phyloP scores from a whole-genome alignment of 2,329 filamentous ascomycete species.

The Dactylellina sp. region DNA sequence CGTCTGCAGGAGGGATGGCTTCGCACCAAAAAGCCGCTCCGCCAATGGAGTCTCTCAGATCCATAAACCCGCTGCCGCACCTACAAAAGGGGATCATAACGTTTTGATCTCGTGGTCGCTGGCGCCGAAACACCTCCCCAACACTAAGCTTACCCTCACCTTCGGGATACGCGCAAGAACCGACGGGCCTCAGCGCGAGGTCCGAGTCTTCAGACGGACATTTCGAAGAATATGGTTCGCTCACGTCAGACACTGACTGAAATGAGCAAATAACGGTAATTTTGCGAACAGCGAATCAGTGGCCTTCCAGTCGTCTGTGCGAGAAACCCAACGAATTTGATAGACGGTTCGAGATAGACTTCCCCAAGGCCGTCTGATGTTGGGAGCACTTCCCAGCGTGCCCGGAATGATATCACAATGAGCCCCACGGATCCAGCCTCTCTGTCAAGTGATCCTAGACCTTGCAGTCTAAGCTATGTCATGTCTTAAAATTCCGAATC shows the following conservation, averaged over 20 bases:
- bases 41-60: slow-evolving; percentile 27
- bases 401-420: slow-evolving; percentile 24
- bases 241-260: slow-evolving; percentile 47
- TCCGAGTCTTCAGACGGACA: no score
- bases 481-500: slow-evolving; percentile 39
- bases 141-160: slow-evolving; percentile 48
- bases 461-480: slow-evolving; percentile 8
- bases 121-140: slow-evolving; percentile 36
- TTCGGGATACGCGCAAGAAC: slow-evolving; percentile 50
- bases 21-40: neutral
- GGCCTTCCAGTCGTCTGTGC: neutral
- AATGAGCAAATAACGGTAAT: slow-evolving; percentile 21
- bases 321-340: slow-evolving; percentile 25
- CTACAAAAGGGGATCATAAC: slow-evolving; percentile 7
- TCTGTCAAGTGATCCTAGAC: slow-evolving; percentile 37
- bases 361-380: neutral
- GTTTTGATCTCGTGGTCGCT: slow-evolving; percentile 39
- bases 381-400: neutral
- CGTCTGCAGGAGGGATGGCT: neutral
- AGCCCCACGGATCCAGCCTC: slow-evolving; percentile 4
- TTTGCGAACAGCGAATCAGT: slow-evolving; percentile 37
- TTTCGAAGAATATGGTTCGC: neutral
- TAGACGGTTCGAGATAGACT: slow-evolving; percentile 12
- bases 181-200: neutral
- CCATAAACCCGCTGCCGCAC: slow-evolving; percentile 20